These are phyloP conservation scores for Trichoderma harzianum DNA, from an alignment of 2,329 filamentous ascomycete genomes.

Conservation along the genomic window DNA sequence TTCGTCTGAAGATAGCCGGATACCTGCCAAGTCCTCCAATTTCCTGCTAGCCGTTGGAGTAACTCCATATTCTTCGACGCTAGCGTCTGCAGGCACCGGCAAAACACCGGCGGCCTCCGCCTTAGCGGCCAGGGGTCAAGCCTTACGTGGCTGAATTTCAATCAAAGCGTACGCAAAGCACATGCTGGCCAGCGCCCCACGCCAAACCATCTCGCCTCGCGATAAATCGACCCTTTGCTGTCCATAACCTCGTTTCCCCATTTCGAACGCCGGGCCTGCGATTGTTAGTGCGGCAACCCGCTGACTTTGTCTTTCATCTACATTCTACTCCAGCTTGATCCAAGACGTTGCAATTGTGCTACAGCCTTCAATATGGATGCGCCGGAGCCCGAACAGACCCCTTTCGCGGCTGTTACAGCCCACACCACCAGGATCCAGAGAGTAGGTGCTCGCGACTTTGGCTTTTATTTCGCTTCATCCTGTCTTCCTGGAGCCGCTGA, in stretches of 20 bases:
- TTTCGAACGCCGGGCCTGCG: neutral
- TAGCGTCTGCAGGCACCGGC: neutral
- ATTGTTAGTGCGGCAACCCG: neutral
- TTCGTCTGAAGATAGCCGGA: neutral
- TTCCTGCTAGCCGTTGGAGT: neutral
- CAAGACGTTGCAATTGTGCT: neutral
- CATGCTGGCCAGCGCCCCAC: constrained; percentile 16
- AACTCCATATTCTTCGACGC: neutral
- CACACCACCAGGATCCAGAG: constrained; percentile 74
- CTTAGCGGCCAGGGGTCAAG: constrained; percentile 3
- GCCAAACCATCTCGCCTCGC: constrained; percentile 7
- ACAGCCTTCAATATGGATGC: constrained; percentile 65
- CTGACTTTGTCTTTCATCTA: neutral
- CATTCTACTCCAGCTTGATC: neutral
- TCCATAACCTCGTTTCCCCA: neutral
- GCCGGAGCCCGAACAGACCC: constrained; percentile 81
- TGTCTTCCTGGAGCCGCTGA: neutral
- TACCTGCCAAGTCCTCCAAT: neutral
- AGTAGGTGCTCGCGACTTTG: constrained; percentile 44
- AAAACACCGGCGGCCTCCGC: neutral
- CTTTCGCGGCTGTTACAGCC: constrained; percentile 83
- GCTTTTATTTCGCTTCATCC: neutral
- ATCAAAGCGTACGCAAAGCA: constrained; percentile 7
- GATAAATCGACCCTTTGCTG: neutral
- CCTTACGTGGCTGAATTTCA: constrained; percentile 16